Evolutionary conservation across 805 yeast genomes (phyloP).

Genomic region (Blastobotrys attinorum): DNA sequence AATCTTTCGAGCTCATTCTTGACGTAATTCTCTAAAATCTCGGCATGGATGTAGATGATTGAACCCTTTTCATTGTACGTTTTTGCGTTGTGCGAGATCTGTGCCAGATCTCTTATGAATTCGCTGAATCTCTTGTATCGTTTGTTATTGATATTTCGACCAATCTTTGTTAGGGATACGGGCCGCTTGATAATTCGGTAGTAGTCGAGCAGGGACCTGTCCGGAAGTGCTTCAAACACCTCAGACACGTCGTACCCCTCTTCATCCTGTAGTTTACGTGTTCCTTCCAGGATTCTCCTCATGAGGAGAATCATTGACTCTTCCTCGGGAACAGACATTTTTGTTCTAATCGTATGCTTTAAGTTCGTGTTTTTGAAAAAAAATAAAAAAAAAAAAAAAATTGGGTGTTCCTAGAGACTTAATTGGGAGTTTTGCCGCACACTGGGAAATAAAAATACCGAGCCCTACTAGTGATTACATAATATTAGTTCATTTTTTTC

Average conservation of each 20-base stretch:
- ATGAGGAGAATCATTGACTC: neutral
- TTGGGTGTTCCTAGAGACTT: too few relatives aligned
- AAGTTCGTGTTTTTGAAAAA: too few relatives aligned
- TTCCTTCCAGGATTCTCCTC: conserved; percentile 23
- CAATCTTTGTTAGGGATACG: conserved; percentile 69
- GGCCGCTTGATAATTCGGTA: conserved; percentile 72
- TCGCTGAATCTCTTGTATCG: conserved; percentile 55
- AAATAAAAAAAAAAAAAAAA: too few relatives aligned
- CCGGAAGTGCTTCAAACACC: conserved; percentile 69
- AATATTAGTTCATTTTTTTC: too few relatives aligned
- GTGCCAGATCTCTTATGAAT: conserved; percentile 70
- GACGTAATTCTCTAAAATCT: conserved; percentile 46
- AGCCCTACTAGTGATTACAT: too few relatives aligned
- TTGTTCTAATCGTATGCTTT: neutral
- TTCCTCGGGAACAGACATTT: neutral
- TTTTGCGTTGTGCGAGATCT: conserved; percentile 85
- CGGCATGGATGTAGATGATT: conserved; percentile 60
- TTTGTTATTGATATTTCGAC: conserved; percentile 42
- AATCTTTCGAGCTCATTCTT: conserved; percentile 43
- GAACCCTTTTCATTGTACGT: conserved; percentile 69
- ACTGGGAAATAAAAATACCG: too few relatives aligned
- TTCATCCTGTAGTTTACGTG: conserved; percentile 24
- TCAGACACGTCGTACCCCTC: conserved; percentile 40
- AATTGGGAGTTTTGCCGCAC: too few relatives aligned
- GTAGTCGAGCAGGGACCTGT: conserved; percentile 65